Evolutionary conservation across 1,284 basidiomycete species (phyloP), one percentile per base, ranked within the genome.

Genomic region (Acaromyces ingoldii): DNA sequence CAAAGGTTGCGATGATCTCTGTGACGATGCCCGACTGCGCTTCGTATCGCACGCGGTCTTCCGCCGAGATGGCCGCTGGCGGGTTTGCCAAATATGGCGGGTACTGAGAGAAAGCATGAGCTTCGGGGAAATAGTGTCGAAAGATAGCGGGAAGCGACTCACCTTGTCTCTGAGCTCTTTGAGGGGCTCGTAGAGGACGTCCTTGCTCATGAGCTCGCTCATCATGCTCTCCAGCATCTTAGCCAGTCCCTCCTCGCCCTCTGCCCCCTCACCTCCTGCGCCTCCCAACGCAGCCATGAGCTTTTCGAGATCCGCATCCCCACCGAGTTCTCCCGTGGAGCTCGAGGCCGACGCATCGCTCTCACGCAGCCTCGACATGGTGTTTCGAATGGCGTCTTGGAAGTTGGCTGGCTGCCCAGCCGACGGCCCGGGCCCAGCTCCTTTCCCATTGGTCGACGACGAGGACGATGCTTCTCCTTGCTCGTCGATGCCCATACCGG

Each of bases 151-250:
- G 22, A 42, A 21, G 15, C 30, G 30, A 63, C 76, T 49, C 63
- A 88, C 91, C 78, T 91, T 91, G 15, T 87, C 84, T 15, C 84
- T 80, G 28, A 98, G 78, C 72, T 97, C 93, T 64, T 87, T 87
- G 67, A 97, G 77, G 0, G 93, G 92, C 62, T 95, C 91, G 68
- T 96, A 89, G 17, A 95, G 78, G 9, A 97, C 82, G 1, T 97
- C 91, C 73, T 91, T 91, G 75, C 84, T 86, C 89, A 98, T 91
- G 41, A 98, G 81, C 72, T 91, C 86, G 15, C 83, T 82, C 91
- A 93, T 91, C 87, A 97, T 89, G 34, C 80, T 83, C 75, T 97
- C 90, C 21, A 98, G 80, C 62, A 95, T 80, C 7, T 82, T 84
- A 43, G 85, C 83, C 6, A 92, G 76, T 49, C 86, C 84, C 30